Base-by-base conservation (phyloP, 176 grass and related monocot genomes). In the Stipa capillata region DNA sequence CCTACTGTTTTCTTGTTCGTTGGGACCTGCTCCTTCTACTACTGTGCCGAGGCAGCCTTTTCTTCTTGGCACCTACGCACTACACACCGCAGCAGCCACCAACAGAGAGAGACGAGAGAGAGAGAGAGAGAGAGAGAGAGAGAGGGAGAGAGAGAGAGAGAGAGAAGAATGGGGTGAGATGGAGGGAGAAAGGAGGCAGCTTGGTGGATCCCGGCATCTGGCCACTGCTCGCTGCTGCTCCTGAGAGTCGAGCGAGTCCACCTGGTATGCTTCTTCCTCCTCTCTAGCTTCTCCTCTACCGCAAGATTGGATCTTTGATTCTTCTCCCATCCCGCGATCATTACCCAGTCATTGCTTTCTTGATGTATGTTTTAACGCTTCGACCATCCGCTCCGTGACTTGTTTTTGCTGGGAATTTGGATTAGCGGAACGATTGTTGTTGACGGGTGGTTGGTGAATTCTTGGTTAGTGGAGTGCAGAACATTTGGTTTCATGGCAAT, bases 231-330 rank as follows among this genome's bases (percentile, higher is more conserved):
- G 12, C 69, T 45, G 37, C 63, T n/a, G n/a, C 36, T 37, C 8
- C 49, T 67, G 59, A 56, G 54, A 60, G 44, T 64, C 47, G 40
- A 47, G n/a, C 14, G 40, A 62, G 40, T 62, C 57, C 55, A 77
- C 82, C 68, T 65, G 56, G 87, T 89, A 85, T 12, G 77, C 48
- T 53, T 33, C 65, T 66, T 76, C 18, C 2, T 14, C 73, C 15
- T 37, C 25, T 33, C 55, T 42, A 23, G 23, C 21, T 8, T n/a
- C 35, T 8, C 9, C 65, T 55, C 40, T 31, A 23, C 64, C 17
- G 32, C 76, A 34, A 63, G 77, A 76, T 81, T 61, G 82, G 61
- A 85, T 76, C 76, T 89, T 80, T 54, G 69, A 6, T 71, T 66
- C 9, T 42, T 59, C 31, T 84, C n/a, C 32, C 17, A 0, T 44